Evolutionary conservation across 2,329 filamentous ascomycete genomes (phyloP), one percentile per base, ranked within the genome.

Genomic region (Calonectria hawksworthii): DNA sequence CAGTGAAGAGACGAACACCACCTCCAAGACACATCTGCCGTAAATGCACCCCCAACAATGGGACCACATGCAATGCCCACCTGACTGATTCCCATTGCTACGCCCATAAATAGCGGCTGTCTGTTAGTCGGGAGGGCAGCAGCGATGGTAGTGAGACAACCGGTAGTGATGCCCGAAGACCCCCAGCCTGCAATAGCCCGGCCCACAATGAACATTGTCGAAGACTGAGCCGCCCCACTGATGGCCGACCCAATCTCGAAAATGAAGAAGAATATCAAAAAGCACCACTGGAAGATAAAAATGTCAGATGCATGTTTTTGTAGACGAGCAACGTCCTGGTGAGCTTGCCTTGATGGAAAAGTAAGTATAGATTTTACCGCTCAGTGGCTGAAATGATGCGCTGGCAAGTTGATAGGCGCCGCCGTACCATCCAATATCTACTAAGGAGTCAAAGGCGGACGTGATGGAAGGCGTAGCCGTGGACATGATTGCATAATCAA

Each of bases 31-130:
- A 89, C 88, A 44, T 88, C 87, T 71, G 90, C 84, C 0, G 91
- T 92, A 80, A 93, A 92, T 3, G 89, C 86, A 26, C 92, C 92
- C 52, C 91, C 92, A 10, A 93, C 83, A 11, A 93, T 86, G 0
- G 91, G 92, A 0, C 92, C 91, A 23, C 32, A 30, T 5, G 18
- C 50, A 26, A 65, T 5, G 18, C 61, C 47, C 9, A 72, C 13
- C 21, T 59, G 61, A 23, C 32, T 34, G 1, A 68, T 36, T 10
- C 61, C 50, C 23, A 32, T 21, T 7, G 23, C 26, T 10, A 67
- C 34, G 4, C 61, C 36, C 69, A 50, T 66, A 18, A 50, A 44
- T 9, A 65, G n/a, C 8, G 44, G 21, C 18, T 65, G 59, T 36
- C 32, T 70, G 18, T 34, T 41, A 21, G 56, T 38, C 5, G 68